A percentile compares a stretch with the other conserved stretches of the same genome.
These are phyloP conservation scores for Uronychia setigera DNA, from an alignment of 73 alveolate species.

Conservation along the genomic window DNA sequence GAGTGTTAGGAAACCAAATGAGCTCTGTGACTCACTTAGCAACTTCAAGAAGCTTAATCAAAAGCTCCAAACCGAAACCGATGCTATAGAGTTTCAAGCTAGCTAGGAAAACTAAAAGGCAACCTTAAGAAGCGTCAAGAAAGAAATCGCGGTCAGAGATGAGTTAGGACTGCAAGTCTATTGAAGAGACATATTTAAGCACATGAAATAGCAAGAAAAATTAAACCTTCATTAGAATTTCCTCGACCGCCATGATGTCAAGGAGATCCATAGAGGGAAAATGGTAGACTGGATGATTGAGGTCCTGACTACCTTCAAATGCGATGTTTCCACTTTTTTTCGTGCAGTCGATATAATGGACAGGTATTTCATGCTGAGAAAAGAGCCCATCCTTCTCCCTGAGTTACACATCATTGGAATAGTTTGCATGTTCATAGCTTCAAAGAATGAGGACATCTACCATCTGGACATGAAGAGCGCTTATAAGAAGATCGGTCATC, in stretches of 20 bases:
- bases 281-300: slow-evolving; percentile 94
- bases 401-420: slow-evolving; percentile 91
- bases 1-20: too few relatives aligned
- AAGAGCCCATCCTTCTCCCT: slow-evolving; percentile 18
- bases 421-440: slow-evolving; percentile 89
- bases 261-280: slow-evolving; percentile 67
- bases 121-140: too few relatives aligned
- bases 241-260: slow-evolving; percentile 73
- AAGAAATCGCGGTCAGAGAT: background rate
- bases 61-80: too few relatives aligned
- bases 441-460: slow-evolving; percentile 83
- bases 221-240: background rate
- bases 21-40: too few relatives aligned
- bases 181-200: background rate
- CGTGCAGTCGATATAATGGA: slow-evolving; percentile 77
- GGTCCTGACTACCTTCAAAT: slow-evolving; percentile 72
- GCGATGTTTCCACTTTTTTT: slow-evolving; percentile 72
- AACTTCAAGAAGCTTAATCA: too few relatives aligned
- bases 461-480: slow-evolving; percentile 80
- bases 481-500: slow-evolving; percentile 85
- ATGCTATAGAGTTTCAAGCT: too few relatives aligned
- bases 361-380: slow-evolving; percentile 53
- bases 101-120: too few relatives aligned
- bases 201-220: background rate
- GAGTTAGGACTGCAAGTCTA: background rate